phyloP scores from a whole-genome alignment of 169 alveolate genomes.

The Perkinsus chesapeaki region DNA sequence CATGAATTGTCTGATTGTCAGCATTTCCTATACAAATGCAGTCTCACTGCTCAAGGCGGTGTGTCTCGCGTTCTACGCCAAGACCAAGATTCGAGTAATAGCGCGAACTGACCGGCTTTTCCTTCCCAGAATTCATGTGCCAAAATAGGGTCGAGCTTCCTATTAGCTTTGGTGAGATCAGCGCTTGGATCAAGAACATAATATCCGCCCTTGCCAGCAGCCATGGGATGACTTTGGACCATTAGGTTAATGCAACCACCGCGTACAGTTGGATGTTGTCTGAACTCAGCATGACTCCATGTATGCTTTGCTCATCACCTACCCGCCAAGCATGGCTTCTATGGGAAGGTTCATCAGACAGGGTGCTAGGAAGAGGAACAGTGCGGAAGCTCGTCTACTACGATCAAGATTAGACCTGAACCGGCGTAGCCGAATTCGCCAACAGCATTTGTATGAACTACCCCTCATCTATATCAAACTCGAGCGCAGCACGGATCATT shows the following conservation, averaged over 20 bases:
- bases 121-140: background rate
- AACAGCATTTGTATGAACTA: background rate
- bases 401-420: background rate
- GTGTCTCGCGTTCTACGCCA: background rate
- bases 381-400: background rate
- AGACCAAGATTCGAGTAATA: background rate
- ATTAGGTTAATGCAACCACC: background rate
- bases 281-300: background rate
- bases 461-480: background rate
- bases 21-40: too few relatives aligned
- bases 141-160: background rate
- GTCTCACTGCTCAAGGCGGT: too few relatives aligned
- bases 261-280: background rate
- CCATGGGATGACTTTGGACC: background rate
- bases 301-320: background rate
- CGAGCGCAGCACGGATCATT: background rate
- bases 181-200: background rate
- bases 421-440: background rate
- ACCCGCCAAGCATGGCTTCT: background rate
- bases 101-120: background rate
- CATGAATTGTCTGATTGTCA: too few relatives aligned
- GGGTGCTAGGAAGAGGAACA: background rate
- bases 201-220: background rate
- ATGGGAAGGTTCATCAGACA: background rate
- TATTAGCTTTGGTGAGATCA: background rate